A percentile compares a stretch with the other conserved stretches of the same genome.
phyloP scores from a whole-genome alignment of 306 rosid species.

The Rubus idaeus region DNA sequence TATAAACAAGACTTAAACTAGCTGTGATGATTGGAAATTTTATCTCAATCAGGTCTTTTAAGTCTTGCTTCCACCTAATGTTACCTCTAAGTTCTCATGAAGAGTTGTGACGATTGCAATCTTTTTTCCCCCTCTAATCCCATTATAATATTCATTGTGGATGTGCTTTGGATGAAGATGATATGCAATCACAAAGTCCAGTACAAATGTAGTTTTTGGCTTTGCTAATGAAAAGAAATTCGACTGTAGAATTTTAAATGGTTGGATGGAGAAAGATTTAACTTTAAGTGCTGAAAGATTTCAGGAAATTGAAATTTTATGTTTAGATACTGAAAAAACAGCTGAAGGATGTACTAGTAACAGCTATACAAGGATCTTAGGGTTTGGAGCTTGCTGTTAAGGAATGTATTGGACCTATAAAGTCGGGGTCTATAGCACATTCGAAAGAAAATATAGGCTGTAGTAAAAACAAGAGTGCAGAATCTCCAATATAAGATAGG shows the following conservation, averaged over 20 bases:
- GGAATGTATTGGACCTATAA: background rate
- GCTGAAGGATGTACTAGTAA: background rate
- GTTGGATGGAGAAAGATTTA: background rate
- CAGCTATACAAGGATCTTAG: background rate
- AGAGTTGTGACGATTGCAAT: background rate
- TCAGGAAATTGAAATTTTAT: background rate
- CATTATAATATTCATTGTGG: background rate
- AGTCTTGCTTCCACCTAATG: background rate
- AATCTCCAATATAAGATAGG: background rate
- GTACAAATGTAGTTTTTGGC: background rate
- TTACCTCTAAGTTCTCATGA: background rate
- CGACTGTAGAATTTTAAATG: background rate
- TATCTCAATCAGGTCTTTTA: background rate
- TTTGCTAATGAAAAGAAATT: background rate
- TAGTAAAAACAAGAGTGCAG: background rate
- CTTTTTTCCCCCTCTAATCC: background rate
- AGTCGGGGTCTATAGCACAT: background rate
- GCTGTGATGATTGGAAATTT: background rate
- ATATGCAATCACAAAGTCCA: background rate
- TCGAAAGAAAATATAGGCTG: background rate
- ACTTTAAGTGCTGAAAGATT: background rate
- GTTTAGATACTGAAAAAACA: background rate
- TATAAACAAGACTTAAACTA: background rate
- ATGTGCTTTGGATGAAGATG: background rate
- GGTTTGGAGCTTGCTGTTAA: background rate